These are phyloP conservation scores for Mayamaea pseudoterrestris DNA, from an alignment of 108 stramenopile species.

Conservation along the genomic window DNA sequence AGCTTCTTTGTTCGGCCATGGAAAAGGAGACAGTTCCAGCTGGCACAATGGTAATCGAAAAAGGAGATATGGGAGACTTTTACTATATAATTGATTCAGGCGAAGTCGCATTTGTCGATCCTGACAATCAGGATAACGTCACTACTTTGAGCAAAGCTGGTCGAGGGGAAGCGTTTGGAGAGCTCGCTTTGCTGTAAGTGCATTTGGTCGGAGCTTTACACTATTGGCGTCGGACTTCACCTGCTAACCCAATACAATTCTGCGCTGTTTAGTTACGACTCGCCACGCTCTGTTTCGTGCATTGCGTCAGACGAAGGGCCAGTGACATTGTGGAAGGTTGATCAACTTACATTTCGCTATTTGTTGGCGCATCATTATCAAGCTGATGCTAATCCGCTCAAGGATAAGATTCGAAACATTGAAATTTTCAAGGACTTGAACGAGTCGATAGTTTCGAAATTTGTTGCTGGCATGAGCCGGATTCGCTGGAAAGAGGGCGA, in stretches of 20 bases:
- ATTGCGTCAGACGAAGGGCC: conserved; percentile 6
- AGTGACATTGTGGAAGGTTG: conserved; percentile 14
- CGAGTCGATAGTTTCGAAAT: conserved; percentile 4
- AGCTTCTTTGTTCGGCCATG: conserved; percentile 46
- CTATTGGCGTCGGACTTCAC: too few species aligned
- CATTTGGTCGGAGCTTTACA: conserved; percentile 44
- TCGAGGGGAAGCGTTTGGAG: conserved; percentile 46
- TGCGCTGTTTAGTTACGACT: too few species aligned
- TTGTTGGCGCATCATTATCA: conserved; percentile 29
- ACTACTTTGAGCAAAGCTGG: too few species aligned
- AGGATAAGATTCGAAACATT: conserved; percentile 6
- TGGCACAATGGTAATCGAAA: conserved; percentile 10
- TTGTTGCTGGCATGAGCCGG: conserved; percentile 17
- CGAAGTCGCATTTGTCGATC: too few species aligned
- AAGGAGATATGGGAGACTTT: conserved; percentile 32
- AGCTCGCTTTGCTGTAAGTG: conserved; percentile 63
- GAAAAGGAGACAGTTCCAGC: not conserved
- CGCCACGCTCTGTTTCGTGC: conserved; percentile 19
- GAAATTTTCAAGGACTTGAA: conserved; percentile 10
- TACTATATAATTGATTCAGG: conserved; percentile 49
- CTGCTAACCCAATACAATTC: too few species aligned
- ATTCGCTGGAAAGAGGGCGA: conserved; percentile 25
- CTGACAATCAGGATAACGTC: too few species aligned
- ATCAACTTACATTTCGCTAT: conserved; percentile 17
- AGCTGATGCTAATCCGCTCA: not conserved